Evolutionary conservation across 495 filamentous ascomycete genomes (phyloP), one percentile per base, ranked within the genome.

Genomic region (Aspergillus ellipticus): DNA sequence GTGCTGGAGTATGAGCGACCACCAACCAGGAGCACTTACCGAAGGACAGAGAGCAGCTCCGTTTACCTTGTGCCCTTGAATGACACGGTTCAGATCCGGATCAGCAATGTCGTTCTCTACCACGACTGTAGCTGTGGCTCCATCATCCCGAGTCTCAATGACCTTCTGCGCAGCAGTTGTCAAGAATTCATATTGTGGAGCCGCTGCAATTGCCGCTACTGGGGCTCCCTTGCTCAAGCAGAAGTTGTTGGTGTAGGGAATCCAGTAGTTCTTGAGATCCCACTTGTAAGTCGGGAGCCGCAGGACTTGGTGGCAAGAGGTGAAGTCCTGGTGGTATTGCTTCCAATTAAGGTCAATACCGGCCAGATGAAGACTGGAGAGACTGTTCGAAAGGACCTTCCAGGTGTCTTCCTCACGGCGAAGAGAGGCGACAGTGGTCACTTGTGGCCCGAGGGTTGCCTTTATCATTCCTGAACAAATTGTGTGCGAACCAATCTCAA

Each of bases 251-350:
- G 75, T 78, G 67, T 92, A 92, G 11, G 85, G 77, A 19, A 92
- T 81, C 90, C 90, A 94, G 69, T 91, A 90, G 60, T 88, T 85
- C 76, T 91, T 92, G 29, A 85, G 70, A 55, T 94, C 88, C 73
- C 86, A 96, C 9, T 80, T 82, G 63, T 96, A 96, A 3, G 81
- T 70, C 16, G 90, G 90, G 3, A 94, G 79, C 15, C 81, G 71
- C 1, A 94, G 70, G 11, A 92, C 77, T 29, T 81, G 76, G 37
- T 84, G 82, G 16, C 74, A 79, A 8, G 74, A 59, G 42, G 68
- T 67, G 63, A 89, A 93, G 65, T 89, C 86, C 20, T 82, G 79
- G 70, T 92, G 89, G 63, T 85, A 90, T 66, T 92, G 89, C 56
- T 83, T 84, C 87, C 89, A 96, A 67, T 84, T 71, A 54, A 94